phyloP scores from a whole-genome alignment of 2,329 filamentous ascomycete genomes.

The Dothideomycetidae sp. region DNA sequence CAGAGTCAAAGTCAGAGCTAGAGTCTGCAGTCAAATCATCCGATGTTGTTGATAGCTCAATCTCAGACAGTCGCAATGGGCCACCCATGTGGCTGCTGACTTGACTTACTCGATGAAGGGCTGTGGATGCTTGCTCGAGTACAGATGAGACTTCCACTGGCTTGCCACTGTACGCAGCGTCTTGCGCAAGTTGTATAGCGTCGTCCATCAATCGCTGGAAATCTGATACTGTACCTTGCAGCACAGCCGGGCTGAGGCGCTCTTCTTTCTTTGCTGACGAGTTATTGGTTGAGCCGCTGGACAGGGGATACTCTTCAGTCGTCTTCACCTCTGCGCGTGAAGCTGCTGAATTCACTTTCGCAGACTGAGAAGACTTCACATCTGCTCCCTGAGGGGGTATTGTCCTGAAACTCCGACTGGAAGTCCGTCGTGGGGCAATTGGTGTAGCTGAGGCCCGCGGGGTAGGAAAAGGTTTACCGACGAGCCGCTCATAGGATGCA shows the following conservation, averaged over 20 bases:
- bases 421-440: constrained; percentile 1
- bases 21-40: constrained; percentile 10
- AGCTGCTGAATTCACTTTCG: too few relatives aligned
- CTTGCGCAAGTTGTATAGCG: constrained; percentile 25
- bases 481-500: constrained; percentile 15
- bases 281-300: too few relatives aligned
- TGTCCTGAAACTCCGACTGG: constrained; percentile 4
- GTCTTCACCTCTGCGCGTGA: too few relatives aligned
- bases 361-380: too few relatives aligned
- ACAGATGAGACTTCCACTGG: constrained; percentile 27
- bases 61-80: constrained; percentile 11
- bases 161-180: constrained; percentile 20
- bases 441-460: not conserved
- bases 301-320: too few relatives aligned
- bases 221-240: constrained; percentile 27
- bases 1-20: constrained; percentile 10
- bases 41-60: constrained; percentile 8
- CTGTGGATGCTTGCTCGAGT: constrained; percentile 25
- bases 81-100: constrained; percentile 11
- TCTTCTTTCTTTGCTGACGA: too few relatives aligned
- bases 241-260: too few relatives aligned
- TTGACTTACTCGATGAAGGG: constrained; percentile 21
- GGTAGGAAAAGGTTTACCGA: constrained; percentile 6
- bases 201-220: constrained; percentile 31
- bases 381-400: too few relatives aligned